phyloP scores from a whole-genome alignment of 2,329 filamentous ascomycete genomes.

The Emergomyces pasteurianus region DNA sequence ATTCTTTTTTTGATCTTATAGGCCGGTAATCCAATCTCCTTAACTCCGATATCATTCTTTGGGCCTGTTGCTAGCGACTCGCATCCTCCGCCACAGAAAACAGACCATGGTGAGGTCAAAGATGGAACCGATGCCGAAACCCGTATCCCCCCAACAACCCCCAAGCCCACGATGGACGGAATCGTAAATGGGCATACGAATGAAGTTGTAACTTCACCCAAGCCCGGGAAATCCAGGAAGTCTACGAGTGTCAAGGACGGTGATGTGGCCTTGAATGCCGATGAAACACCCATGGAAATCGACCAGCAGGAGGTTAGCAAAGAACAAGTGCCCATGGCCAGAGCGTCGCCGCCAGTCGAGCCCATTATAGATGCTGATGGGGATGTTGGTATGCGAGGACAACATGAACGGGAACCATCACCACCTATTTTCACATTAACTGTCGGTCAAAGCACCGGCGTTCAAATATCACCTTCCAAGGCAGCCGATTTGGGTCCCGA shows the following conservation, averaged over 20 bases:
- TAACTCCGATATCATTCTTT: constrained; percentile 35
- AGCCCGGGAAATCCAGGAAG: constrained; percentile 21
- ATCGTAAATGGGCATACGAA: constrained; percentile 27
- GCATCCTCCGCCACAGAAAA: constrained; percentile 17
- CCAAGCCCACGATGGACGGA: constrained; percentile 19
- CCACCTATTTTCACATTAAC: constrained; percentile 29
- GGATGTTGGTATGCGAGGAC: constrained; percentile 30
- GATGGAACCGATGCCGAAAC: constrained; percentile 19
- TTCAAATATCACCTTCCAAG: constrained; percentile 39
- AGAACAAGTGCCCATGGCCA: constrained; percentile 17
- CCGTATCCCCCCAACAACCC: constrained; percentile 18
- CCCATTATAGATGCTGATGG: constrained; percentile 31
- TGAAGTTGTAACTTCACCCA: constrained; percentile 19
- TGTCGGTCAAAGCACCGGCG: constrained; percentile 34
- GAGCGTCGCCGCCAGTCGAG: constrained; percentile 15
- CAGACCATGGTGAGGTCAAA: constrained; percentile 3
- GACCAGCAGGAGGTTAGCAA: constrained; percentile 25
- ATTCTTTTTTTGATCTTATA: constrained; percentile 12
- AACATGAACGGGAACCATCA: constrained; percentile 20
- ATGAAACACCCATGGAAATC: constrained; percentile 29
- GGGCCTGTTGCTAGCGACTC: constrained; percentile 31
- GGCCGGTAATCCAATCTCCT: constrained; percentile 26
- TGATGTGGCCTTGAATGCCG: constrained; percentile 19
- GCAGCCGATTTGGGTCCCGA: constrained; percentile 34
- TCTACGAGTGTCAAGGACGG: constrained; percentile 21